phyloP scores from a whole-genome alignment of 1,284 basidiomycete species.

The Apiotrichum sp. region DNA sequence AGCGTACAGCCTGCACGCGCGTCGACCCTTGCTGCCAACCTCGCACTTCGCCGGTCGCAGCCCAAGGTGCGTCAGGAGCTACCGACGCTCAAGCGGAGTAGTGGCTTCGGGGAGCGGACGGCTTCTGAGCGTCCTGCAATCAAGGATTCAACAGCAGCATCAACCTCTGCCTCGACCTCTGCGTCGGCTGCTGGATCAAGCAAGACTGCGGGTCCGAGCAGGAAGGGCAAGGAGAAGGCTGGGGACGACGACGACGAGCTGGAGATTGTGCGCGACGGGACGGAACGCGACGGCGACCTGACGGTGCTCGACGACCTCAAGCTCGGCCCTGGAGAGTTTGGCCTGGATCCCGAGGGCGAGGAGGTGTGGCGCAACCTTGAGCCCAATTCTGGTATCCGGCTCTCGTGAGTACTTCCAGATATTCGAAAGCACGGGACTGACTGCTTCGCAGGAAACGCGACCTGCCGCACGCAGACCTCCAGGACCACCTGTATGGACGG shows the following conservation, averaged over 20 bases:
- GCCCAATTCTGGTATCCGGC: slow-evolving; percentile 77
- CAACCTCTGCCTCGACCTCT: background rate
- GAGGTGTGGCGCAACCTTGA: slow-evolving; percentile 64
- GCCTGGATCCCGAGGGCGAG: slow-evolving; percentile 39
- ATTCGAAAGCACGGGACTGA: background rate
- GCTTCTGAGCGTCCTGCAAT: background rate
- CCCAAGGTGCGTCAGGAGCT: background rate
- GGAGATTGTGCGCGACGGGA: slow-evolving; percentile 10
- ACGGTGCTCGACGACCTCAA: slow-evolving; percentile 67
- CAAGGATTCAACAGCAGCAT: too few relatives aligned
- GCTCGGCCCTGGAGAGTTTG: slow-evolving; percentile 64
- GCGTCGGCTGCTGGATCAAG: too few relatives aligned
- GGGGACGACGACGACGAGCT: slow-evolving; percentile 10
- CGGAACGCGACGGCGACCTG: slow-evolving; percentile 56
- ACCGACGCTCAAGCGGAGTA: background rate
- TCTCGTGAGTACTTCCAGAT: slow-evolving; percentile 56
- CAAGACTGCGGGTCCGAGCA: background rate
- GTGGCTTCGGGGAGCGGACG: background rate
- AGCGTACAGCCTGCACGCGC: background rate
- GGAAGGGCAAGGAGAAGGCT: background rate
- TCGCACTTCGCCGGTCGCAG: background rate
- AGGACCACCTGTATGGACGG: slow-evolving; percentile 74
- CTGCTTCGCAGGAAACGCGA: slow-evolving; percentile 57
- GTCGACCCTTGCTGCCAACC: background rate
- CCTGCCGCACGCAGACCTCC: slow-evolving; percentile 67